A percentile compares a stretch with the other conserved stretches of the same genome.
Conservation (phyloP, 2,329 filamentous ascomycete genomes). For the Cytospora piceae region DNA sequence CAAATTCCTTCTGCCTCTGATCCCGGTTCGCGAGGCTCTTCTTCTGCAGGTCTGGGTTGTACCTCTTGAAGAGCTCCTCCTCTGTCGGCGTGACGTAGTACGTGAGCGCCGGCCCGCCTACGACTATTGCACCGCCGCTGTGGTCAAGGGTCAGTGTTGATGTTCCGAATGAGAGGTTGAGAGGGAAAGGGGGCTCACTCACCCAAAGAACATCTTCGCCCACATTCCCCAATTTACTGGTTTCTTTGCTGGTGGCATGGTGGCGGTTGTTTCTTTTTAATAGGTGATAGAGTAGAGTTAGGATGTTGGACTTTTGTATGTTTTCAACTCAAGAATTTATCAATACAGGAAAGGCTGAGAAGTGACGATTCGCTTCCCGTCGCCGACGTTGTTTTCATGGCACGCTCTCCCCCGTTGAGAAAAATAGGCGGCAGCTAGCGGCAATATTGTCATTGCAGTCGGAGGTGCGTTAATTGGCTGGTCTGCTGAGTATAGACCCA, state of each 20-base stretch:
- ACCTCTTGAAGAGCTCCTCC: slow-evolving; percentile 88
- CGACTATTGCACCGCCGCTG: slow-evolving; percentile 71
- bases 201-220: slow-evolving; percentile 75
- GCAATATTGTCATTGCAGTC: slow-evolving; percentile 22
- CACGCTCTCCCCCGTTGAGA: slow-evolving; percentile 3
- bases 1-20: slow-evolving; percentile 81
- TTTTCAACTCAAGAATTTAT: background rate
- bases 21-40: slow-evolving; percentile 79
- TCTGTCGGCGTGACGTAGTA: slow-evolving; percentile 81
- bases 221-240: slow-evolving; percentile 59
- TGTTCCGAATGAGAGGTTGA: slow-evolving; percentile 12
- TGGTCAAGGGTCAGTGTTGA: slow-evolving; percentile 26
- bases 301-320: background rate
- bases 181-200: slow-evolving; percentile 52
- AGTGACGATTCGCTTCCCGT: background rate
- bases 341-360: background rate
- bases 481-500: slow-evolving; percentile 7
- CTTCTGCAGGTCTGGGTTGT: slow-evolving; percentile 93
- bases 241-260: slow-evolving; percentile 47
- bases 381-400: slow-evolving; percentile 20
- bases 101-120: slow-evolving; percentile 86
- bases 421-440: slow-evolving; percentile 23
- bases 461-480: slow-evolving; percentile 18
- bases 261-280: slow-evolving; percentile 6
- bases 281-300: background rate